Evolutionary conservation across 805 yeast genomes (phyloP), one percentile per base, ranked within the genome.

Genomic region (Nakazawaea siamensis): DNA sequence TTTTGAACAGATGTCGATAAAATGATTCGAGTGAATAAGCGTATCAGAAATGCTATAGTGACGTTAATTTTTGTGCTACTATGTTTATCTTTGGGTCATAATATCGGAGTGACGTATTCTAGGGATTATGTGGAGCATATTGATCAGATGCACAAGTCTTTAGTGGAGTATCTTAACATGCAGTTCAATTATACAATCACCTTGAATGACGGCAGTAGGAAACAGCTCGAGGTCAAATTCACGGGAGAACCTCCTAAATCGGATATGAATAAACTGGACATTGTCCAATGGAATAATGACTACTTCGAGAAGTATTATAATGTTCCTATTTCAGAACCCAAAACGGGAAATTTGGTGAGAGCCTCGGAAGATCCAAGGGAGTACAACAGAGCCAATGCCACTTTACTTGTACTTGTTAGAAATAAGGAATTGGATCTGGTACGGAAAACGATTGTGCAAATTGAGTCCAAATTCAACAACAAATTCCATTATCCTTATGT

Each of bases 401-500:
- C 87, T 2, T 66, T 80, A 31, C 49, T 81, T 10, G 68, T 80
- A 5, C 58, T 81, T 34, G 86, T 76, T 9, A 58, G 83, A 35
- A 78, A 80, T 47, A 46, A 64, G 3, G 88, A 80, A 45, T 49
- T 64, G 19, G 43, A 44, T 1, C 64, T 52, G 1, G 60, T 81
- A 16, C 49, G 66, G 2, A 44, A 45, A 12, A 63, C 86, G 2
- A 72, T 81, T 39, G 47, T 45, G 33, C 67, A 64, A 39, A 64
- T 81, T 24, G 87, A 80, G 48, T 54, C 19, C 11, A 27, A 32
- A 37, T 90, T 90, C 71, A 90, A 90, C 62, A 58, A 64, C 23
- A 70, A 81, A 39, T 87, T 65, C 61, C 71, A 83, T 44, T 90
- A 90, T 51, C 96, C 94, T 38, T 90, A 95, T 90, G 87, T 88